Evolutionary conservation across 768 basidiomycete species (phyloP), one percentile per base, ranked within the genome.

Genomic region (Auriscalpium orientale): DNA sequence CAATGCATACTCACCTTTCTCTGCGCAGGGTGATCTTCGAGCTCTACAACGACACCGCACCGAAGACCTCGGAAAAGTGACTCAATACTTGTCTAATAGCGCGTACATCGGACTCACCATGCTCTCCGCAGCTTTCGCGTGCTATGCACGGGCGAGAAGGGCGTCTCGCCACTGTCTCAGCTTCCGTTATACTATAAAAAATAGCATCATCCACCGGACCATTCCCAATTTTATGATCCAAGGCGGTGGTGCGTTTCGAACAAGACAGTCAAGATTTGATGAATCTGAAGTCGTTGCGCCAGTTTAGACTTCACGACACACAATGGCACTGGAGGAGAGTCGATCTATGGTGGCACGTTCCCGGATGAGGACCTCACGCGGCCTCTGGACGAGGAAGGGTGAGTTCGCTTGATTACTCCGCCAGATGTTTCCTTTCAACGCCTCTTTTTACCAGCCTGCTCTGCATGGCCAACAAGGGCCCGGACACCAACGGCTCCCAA

Each of bases 381-480:
- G 35, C 74, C 80, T 0, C 70, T 91, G 20, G 87, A 92, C 60
- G 68, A 80, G 0, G 79, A 82, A 65, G 91, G 84, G 71, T 82
- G 36, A 52, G 76, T 70, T 48, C 21, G 60, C 38, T 45, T 33
- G n/a, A 16, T 13, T 10, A n/a, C 18, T 36, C n/a, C 21, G 22
- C 1, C 13, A 11, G 12, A 7, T 53, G 15, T n/a, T 36, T 11
- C 16, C 47, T 51, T 40, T 50, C 50, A 18, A 13, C 21, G 20
- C 7, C 53, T 16, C 18, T 16, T 22, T 46, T n/a, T 15, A 28
- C 36, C 8, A 85, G 83, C 12, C 71, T 95, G 28, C 73, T 95
- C 11, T 91, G 89, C 64, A 95, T 95, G 93, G 92, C 92, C 10
- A 95, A 95, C 68, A 80, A 80, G 60, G 89, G 89, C 3, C 83